Evolutionary conservation across 495 filamentous ascomycete genomes (phyloP), one percentile per base, ranked within the genome.

Genomic region (Melanomma pulvis-pyrius): DNA sequence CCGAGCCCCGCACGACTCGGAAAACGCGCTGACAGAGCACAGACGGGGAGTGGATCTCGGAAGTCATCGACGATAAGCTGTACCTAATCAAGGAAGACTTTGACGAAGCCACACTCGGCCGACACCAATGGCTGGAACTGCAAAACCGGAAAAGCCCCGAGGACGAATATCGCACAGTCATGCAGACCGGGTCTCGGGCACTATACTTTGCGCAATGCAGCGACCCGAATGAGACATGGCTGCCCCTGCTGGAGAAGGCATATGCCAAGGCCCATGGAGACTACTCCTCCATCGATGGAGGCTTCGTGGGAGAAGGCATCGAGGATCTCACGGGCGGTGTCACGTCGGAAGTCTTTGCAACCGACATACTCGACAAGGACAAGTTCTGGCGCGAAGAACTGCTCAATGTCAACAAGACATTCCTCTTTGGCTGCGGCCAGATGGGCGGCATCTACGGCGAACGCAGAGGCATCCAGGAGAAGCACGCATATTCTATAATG

Each of bases 241-340:
- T 98, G 26, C 93, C 93, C 0, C 78, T 98, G 50, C 83, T 98
- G 2, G 93, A 98, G 73, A 98, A 98, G 76, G 93, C 93, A 0
- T 98, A 94, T 77, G 93, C 93, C 49, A 98, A 98, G 75, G 92
- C 92, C 12, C 93, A 98, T 70, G 92, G 92, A 2, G 91, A 94
- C 74, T 96, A 89, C 71, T 82, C 84, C 12, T 82, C 92, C 0
- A 92, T 97, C 51, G 88, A 93, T 64, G 92, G 92, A 21, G 92
- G 92, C 1, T 93, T 87, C 73, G 89, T 89, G 21, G 91, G 90
- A 17, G 93, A 98, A 74, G 93, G 88, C 1, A 87, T 97, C 51
- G 93, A 98, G 76, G 93, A 98, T 75, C 80, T 97, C 21, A 97
- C 92, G 2, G 93, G 93, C 11, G 93, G 93, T 4, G 91, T 97